Conservation (phyloP, 805 yeast genomes). For the Pichia eremophila region DNA sequence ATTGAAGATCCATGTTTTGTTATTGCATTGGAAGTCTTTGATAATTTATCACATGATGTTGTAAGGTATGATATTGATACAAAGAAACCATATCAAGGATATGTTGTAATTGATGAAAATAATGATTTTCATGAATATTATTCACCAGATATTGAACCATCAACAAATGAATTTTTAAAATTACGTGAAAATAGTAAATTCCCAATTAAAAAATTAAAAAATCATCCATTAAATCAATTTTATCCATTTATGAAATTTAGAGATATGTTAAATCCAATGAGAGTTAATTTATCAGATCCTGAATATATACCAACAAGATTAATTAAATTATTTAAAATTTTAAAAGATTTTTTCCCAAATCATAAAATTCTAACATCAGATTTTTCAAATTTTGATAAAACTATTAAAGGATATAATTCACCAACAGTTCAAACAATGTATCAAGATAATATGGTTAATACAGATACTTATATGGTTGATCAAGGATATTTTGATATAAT, state of each 20-base stretch:
- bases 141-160: conserved; percentile 49
- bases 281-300: conserved; percentile 57
- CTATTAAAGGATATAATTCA: conserved; percentile 49
- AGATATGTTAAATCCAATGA: conserved; percentile 52
- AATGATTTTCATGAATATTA: conserved; percentile 73
- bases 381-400: conserved; percentile 43
- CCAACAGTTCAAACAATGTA: conserved; percentile 78
- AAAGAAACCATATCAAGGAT: conserved; percentile 65
- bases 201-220: conserved; percentile 23
- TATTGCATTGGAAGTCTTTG: conserved; percentile 75
- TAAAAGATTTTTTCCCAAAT: conserved; percentile 59
- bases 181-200: conserved; percentile 40
- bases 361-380: conserved; percentile 71
- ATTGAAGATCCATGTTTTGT: conserved; percentile 65
- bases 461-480: conserved; percentile 67
- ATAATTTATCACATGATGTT: conserved; percentile 76
- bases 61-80: conserved; percentile 64
- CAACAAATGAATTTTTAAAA: conserved; percentile 46
- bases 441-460: conserved; percentile 56
- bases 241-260: conserved; percentile 31
- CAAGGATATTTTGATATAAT: conserved; percentile 83
- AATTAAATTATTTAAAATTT: conserved; percentile 52
- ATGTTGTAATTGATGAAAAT: conserved; percentile 59
- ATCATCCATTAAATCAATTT: conserved; percentile 57
- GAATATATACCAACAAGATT: conserved; percentile 79